Conservation (phyloP, 345 rosid species). For the Psidium guajava region DNA sequence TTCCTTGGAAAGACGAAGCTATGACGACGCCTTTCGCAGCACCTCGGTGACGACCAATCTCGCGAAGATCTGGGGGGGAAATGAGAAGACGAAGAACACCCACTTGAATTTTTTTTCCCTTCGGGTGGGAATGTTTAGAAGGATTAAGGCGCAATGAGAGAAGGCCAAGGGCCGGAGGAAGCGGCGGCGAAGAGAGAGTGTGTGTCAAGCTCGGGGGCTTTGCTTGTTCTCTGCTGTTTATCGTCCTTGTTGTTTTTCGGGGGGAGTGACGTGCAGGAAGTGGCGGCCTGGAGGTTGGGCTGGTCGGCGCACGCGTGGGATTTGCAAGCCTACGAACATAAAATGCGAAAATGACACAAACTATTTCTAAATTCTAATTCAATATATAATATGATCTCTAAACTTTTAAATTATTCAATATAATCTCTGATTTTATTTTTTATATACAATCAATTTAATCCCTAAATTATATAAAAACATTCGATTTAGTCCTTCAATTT, state of each 20-base stretch:
- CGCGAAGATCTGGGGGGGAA: not conserved
- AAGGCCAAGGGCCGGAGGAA: not conserved
- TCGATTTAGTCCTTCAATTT: too few relatives aligned
- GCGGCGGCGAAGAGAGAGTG: not conserved
- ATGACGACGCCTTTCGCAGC: not conserved
- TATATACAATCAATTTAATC: too few relatives aligned
- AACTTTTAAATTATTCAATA: too few relatives aligned
- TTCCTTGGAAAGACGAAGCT: not conserved
- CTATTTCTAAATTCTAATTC: too few relatives aligned
- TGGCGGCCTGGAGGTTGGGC: not conserved
- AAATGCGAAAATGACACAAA: too few relatives aligned
- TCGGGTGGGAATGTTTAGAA: not conserved
- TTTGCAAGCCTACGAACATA: too few relatives aligned
- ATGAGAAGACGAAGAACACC: not conserved
- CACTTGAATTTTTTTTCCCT: not conserved
- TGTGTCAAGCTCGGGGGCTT: not conserved
- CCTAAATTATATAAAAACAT: too few relatives aligned
- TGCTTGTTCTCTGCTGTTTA: not conserved
- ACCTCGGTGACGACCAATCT: not conserved
- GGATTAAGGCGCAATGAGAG: not conserved
- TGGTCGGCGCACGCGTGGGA: not conserved
- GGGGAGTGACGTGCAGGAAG: not conserved
- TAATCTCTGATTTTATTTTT: too few relatives aligned
- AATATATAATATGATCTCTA: too few relatives aligned
- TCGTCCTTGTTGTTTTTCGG: not conserved